Evolutionary conservation across 257 asterid genomes (phyloP), one percentile per base, ranked within the genome.

Genomic region (Jacaranda mimosifolia): DNA sequence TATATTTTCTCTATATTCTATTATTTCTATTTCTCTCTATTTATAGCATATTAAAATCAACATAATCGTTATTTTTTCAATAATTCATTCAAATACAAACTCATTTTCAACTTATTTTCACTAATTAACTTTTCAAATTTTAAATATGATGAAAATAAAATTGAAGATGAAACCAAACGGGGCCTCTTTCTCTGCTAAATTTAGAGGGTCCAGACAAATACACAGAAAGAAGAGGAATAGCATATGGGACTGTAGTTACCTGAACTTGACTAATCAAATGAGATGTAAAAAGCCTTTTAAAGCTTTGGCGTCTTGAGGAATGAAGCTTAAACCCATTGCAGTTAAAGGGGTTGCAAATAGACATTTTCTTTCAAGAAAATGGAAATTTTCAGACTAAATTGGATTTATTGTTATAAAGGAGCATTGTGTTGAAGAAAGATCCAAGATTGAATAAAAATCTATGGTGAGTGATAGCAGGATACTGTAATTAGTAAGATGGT

Each of bases 91-190:
- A n/a, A n/a, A n/a, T n/a, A n/a, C n/a, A n/a, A n/a, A n/a, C n/a
- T n/a, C n/a, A n/a, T 93, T 96, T 14, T 97, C 99, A 78, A 89
- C 93, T 89, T 96, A 63, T 65, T 85, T 78, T 87, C 90, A 84
- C 58, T 83, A 91, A 90, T 13, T 96, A 90, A 36, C 38, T 21
- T 73, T 75, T 75, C 46, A 91, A 77, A 32, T 85, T 26, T 79
- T 88, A 93, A 62, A 75, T 77, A 68, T 64, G 85, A 70, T 38
- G 84, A 17, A 57, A 93, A 80, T 79, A 89, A 87, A 77, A 79
- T 80, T 14, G 82, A 70, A 77, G 73, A 21, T 81, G 86, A 36
- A 78, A 86, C 79, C n/a, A n/a, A n/a, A n/a, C n/a, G n/a, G n/a
- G n/a, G n/a, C n/a, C n/a, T n/a, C 79, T 89, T 79, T 88, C 57